These are phyloP conservation scores for Carallia pectinifolia DNA, from an alignment of 345 rosid genomes.

Conservation along the genomic window DNA sequence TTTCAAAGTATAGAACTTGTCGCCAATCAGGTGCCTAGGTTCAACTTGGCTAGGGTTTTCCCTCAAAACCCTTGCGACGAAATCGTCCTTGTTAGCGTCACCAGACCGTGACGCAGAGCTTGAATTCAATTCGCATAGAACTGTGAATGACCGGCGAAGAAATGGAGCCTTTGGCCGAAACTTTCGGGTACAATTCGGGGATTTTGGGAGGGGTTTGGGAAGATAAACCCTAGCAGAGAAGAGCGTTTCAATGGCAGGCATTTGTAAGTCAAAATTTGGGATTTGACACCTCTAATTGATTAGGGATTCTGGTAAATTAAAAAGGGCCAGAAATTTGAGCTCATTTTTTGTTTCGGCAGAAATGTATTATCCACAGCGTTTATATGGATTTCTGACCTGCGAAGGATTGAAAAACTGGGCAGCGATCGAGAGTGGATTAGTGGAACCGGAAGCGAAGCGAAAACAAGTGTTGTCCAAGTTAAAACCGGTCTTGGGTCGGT, in stretches of 20 bases:
- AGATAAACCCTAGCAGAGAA: slow-evolving; percentile 42
- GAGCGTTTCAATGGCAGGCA: slow-evolving; percentile 50
- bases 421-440: neutral
- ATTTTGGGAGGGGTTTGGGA: slow-evolving; percentile 26
- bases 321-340: neutral
- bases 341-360: neutral
- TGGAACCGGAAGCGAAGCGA: neutral
- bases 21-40: slow-evolving; percentile 58
- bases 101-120: slow-evolving; percentile 27
- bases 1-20: slow-evolving; percentile 53
- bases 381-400: slow-evolving; percentile 8
- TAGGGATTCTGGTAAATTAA: neutral
- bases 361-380: neutral
- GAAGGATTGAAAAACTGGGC: neutral
- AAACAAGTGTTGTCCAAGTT: slow-evolving; percentile 6
- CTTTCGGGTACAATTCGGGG: slow-evolving; percentile 27
- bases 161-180: slow-evolving; percentile 32
- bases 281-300: neutral
- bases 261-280: slow-evolving; percentile 14
- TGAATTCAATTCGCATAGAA: slow-evolving; percentile 44
- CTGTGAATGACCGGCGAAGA: slow-evolving; percentile 49
- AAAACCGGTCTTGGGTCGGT: slow-evolving; percentile 6
- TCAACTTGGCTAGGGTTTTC: slow-evolving; percentile 87
- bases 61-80: slow-evolving; percentile 64
- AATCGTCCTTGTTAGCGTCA: slow-evolving; percentile 48